Base-by-base conservation (phyloP, 441 rosid genomes). In the Mallotus repandus region DNA sequence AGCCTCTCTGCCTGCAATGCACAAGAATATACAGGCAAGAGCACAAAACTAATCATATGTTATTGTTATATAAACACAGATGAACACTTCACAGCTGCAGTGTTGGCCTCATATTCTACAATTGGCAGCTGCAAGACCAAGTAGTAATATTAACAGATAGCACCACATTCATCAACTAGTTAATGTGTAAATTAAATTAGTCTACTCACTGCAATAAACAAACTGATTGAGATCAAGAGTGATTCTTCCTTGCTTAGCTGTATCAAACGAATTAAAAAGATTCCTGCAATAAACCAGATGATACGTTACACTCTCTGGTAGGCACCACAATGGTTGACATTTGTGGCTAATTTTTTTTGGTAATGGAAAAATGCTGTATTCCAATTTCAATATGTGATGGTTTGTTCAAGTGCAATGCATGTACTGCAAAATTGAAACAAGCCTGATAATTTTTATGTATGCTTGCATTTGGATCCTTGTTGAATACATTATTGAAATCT, bases 191-290 rank as follows among this genome's bases (percentile, higher is more conserved):
- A 8, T 11, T 58, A 57, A 46, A 21, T 73, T 21, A 15, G 35
- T 54, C 57, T 56, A 83, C 90, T 89, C 72, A 89, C 94, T 79
- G 80, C 90, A 89, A 71, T 84, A 89, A 65, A 88, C 81, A 75
- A 89, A 88, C 63, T 89, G 92, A 72, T 89, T 89, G 61, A 89
- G 72, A 79, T 89, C 90, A 43, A 89, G 90, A 57, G 83, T 81
- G 19, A 89, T 70, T 77, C 91, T 85, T 76, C 91, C 94, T 80
- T 89, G 89, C 82, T 85, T 89, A 53, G 89, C 80, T 53, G 89
- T 88, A 81, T 89, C 94, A 57, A 89, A 89, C 35, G 92, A 87
- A 72, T 80, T 81, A 64, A 88, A 89, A 22, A 88, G 80, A 77
- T 89, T 89, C 85, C 90, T 88, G 88, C 68, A 71, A 66, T 1